Base-by-base conservation (phyloP, 257 asterid genomes). In the Nicotiana undulata region DNA sequence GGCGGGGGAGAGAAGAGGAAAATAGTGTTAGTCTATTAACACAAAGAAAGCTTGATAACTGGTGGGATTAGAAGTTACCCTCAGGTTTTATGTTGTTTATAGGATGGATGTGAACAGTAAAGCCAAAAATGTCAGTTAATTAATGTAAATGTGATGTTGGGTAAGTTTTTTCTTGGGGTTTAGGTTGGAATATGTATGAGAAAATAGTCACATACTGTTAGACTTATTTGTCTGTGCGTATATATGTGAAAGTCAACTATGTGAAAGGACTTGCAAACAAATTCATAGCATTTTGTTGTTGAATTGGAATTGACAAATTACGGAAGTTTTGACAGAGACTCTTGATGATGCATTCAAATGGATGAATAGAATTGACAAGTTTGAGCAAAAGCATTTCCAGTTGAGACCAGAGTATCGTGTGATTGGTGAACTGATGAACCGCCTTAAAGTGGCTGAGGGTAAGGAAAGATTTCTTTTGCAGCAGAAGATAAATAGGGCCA, bases 391-490 rank as follows among this genome's bases (percentile, higher is more conserved):
- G 87, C 97, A 92, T 81, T 91, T 92, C 68, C 81, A 24, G 52
- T 85, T 91, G 79, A 89, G 94, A 86, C 87, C 91, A 10, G 99
- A 95, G 89, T 93, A 93, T 76, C 88, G 96, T 76, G 98, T 95
- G 83, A 95, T 93, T 55, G 96, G 97, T 61, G 98, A 92, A 82
- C 88, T 95, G 82, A 90, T 92, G 96, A 91, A 92, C 83, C 88
- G 93, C 88, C 83, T 95, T 86, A 91, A 87, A 90, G 97, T 92
- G 63, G 91, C 99, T 74, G 93, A 90, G 87, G 99, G 96, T 58
- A 92, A 93, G 86, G 99, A 95, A 6, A 93, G 87, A 80, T 93
- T 93, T 81, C 90, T 95, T 55, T 92, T 95, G 77, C 98, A 95
- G 85, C 89, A 88, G 88, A 95, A 95, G 90, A 28, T 93, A 65